These are phyloP conservation scores for Pythium coloratum DNA, from an alignment of 352 stramenopile species.

Conservation along the genomic window DNA sequence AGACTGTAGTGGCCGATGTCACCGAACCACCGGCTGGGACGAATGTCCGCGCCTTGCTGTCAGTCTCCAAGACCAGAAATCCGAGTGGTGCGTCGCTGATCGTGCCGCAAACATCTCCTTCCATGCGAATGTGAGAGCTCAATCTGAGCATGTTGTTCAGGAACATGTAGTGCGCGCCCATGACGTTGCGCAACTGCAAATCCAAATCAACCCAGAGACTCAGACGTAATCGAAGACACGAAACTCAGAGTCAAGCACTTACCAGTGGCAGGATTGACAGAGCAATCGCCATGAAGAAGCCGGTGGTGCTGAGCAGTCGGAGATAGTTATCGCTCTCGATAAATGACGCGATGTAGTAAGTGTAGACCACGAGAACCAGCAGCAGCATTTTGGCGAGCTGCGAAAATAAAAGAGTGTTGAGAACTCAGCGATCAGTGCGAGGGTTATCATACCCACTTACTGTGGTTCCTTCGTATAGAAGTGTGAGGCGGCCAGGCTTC, in stretches of 20 bases:
- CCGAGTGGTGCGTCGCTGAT: slow-evolving; percentile 62
- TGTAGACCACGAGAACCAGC: slow-evolving; percentile 75
- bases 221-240: slow-evolving; percentile 1
- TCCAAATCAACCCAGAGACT: not conserved
- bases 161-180: slow-evolving; percentile 80
- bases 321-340: slow-evolving; percentile 56
- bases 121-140: slow-evolving; percentile 46
- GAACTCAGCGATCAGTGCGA: not conserved
- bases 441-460: slow-evolving; percentile 13
- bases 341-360: slow-evolving; percentile 57
- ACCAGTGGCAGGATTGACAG: slow-evolving; percentile 60
- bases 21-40: slow-evolving; percentile 61
- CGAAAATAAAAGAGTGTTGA: not conserved
- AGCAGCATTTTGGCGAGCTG: slow-evolving; percentile 67
- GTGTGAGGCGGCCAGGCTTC: slow-evolving; percentile 52
- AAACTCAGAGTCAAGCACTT: not conserved
- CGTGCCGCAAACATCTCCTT: slow-evolving; percentile 41
- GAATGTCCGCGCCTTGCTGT: slow-evolving; percentile 60
- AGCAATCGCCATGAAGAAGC: slow-evolving; percentile 71
- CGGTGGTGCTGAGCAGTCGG: slow-evolving; percentile 54
- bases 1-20: slow-evolving; percentile 52
- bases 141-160: slow-evolving; percentile 69
- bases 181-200: slow-evolving; percentile 58
- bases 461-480: slow-evolving; percentile 67
- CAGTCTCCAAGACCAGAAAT: slow-evolving; percentile 63